Percentiles rank a stretch among this genome's conserved stretches.
Conservation (phyloP, 306 rosid genomes). For the Erythrophleum fordii region DNA sequence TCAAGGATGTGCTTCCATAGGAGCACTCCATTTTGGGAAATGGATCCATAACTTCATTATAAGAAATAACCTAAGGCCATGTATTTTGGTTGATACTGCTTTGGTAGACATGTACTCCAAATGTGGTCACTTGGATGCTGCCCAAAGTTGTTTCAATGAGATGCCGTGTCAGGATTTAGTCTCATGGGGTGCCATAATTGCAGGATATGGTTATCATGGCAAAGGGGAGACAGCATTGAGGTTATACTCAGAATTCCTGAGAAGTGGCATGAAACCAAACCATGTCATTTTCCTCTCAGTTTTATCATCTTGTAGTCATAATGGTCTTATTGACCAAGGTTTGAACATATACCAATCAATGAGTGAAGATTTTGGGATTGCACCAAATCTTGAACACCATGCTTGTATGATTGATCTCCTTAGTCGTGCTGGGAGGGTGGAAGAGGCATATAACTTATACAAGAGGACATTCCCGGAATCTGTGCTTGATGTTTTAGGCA, state of each 20-base stretch:
- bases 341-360: constrained; percentile 67
- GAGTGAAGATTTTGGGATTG: constrained; percentile 63
- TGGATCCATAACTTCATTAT: constrained; percentile 62
- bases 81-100: constrained; percentile 75
- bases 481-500: constrained; percentile 61
- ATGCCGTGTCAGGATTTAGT: constrained; percentile 63
- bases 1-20: constrained; percentile 77
- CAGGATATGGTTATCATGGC: constrained; percentile 79
- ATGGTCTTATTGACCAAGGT: constrained; percentile 68
- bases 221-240: constrained; percentile 64
- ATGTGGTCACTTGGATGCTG: constrained; percentile 69
- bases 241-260: constrained; percentile 59
- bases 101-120: constrained; percentile 84
- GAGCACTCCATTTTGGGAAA: constrained; percentile 71
- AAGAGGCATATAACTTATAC: constrained; percentile 71
- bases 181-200: constrained; percentile 78
- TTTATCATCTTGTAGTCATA: constrained; percentile 82
- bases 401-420: constrained; percentile 80
- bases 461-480: constrained; percentile 51
- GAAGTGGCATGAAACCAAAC: constrained; percentile 63
- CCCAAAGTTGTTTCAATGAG: constrained; percentile 64
- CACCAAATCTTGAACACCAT: constrained; percentile 68
- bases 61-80: constrained; percentile 56
- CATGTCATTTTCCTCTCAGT: constrained; percentile 73
- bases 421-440: constrained; percentile 72